Evolutionary conservation across 2,329 filamentous ascomycete genomes (phyloP).

Genomic region (Colletotrichum chlorophyti): DNA sequence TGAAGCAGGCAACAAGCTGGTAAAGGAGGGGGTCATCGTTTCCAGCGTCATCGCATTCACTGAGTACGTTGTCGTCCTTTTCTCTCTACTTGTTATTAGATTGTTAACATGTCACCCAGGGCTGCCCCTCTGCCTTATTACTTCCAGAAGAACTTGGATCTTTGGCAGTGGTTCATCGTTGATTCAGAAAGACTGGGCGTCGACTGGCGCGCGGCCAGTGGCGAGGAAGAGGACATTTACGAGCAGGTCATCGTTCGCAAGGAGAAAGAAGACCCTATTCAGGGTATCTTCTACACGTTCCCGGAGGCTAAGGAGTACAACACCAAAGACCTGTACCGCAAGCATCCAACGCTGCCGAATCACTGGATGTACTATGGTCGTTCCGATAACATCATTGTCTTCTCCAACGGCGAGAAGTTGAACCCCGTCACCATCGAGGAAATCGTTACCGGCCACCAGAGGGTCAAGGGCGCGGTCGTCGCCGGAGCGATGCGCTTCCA

Average conservation of each 20-base stretch:
- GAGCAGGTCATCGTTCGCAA: constrained; percentile 47
- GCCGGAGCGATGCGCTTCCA: constrained; percentile 54
- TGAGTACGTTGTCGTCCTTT: constrained; percentile 40
- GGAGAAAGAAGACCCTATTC: constrained; percentile 40
- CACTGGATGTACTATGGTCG: constrained; percentile 43
- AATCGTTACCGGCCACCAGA: constrained; percentile 44
- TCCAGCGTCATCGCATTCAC: constrained; percentile 48
- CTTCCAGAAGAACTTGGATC: constrained; percentile 38
- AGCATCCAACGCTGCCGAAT: constrained; percentile 45
- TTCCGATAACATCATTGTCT: constrained; percentile 50
- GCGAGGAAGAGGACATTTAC: constrained; percentile 40
- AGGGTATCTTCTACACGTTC: constrained; percentile 51
- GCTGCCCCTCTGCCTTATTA: constrained; percentile 45
- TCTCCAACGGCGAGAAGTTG: constrained; percentile 58
- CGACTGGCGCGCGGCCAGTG: constrained; percentile 44
- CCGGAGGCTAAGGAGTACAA: constrained; percentile 43
- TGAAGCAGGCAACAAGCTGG: constrained; percentile 45
- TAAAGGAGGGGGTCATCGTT: constrained; percentile 41
- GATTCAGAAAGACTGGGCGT: constrained; percentile 48
- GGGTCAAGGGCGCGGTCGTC: constrained; percentile 50
- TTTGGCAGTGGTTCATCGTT: constrained; percentile 32
- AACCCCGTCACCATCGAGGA: constrained; percentile 54
- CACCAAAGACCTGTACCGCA: constrained; percentile 51
- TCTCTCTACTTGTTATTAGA: fast-evolving
- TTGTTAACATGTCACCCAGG: constrained; percentile 32